phyloP scores from a whole-genome alignment of 495 filamentous ascomycete species.

The Usnea hakonensis region DNA sequence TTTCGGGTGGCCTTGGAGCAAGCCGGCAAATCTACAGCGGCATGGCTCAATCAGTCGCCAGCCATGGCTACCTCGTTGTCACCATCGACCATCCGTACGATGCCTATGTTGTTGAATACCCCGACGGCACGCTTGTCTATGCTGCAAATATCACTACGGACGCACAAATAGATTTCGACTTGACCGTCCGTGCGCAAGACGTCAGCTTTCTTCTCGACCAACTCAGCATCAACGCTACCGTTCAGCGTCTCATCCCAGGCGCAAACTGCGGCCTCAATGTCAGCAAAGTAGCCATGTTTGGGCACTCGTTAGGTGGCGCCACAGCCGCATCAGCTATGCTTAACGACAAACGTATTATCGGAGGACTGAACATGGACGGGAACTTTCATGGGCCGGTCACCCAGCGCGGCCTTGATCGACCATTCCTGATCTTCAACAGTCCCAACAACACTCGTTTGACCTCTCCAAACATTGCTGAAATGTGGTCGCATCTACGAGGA shows the following conservation, averaged over 20 bases:
- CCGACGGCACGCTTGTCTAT: not conserved
- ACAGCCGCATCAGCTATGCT: slow-evolving; percentile 4
- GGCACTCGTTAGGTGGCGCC: not conserved
- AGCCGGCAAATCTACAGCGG: not conserved
- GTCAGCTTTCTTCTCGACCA: not conserved
- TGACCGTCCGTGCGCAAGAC: not conserved
- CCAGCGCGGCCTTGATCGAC: slow-evolving; percentile 19
- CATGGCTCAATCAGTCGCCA: not conserved
- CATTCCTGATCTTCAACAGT: slow-evolving; percentile 25
- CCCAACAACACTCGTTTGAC: not conserved
- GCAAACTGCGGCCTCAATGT: not conserved
- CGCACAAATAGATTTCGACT: not conserved
- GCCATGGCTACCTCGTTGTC: not conserved
- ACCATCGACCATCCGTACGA: slow-evolving; percentile 1
- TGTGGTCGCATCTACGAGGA: not conserved
- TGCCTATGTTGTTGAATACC: not conserved
- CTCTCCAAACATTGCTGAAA: too few relatives aligned
- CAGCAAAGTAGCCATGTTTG: not conserved
- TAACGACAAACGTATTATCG: slow-evolving; percentile 34
- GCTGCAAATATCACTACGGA: not conserved
- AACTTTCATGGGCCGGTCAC: slow-evolving; percentile 28
- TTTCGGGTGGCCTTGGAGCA: not conserved
- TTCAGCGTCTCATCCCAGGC: not conserved
- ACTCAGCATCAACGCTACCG: not conserved
- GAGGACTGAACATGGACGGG: slow-evolving; percentile 44